Base-by-base conservation (phyloP, 2,329 filamentous ascomycete species). In the Akanthomyces lecanii region DNA sequence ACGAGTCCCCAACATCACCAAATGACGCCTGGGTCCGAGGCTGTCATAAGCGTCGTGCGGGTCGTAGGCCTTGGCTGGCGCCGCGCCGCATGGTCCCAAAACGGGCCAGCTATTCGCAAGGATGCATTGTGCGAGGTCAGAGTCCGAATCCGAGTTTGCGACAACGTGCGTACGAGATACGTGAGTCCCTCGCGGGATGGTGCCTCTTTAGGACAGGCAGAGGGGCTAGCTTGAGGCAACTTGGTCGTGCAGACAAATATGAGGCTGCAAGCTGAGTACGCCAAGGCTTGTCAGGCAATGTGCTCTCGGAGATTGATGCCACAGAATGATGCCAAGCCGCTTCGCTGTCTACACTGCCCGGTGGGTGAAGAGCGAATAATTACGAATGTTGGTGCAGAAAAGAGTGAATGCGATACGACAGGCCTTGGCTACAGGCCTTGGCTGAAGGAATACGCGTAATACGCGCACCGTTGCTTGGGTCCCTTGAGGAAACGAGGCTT, bases 391-490 rank as follows among this genome's bases (percentile, higher is more conserved):
- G 8, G 11, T 47, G 54, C 38, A 45, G 18, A 6, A 47, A 14
- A 56, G 14, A 11, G 23, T n/a, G 18, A 18, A 56, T 53, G 50
- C 6, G 18, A 50, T 5, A 25, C 3, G 47, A 5, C n/a, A n/a
- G 36, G 48, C n/a, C 44, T 48, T 47, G 40, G 44, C 42, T 42
- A 30, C n/a, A n/a, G n/a, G 21, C 21, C 21, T 21, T 21, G 21
- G 21, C 21, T 21, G 14, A 48, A 25, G 28, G 23, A 52, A 51
- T 62, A 62, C 61, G 61, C 61, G 53, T 57, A 62, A 62, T 62
- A 57, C 61, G 52, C 33, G 25, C 48, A 40, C 28, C 21, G 40
- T 50, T 50, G 44, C 44, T 51, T 40, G 33, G 33, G 11, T 56
- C 36, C 18, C 12, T 21, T 16, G 23, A 30, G 36, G 18, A 48